phyloP scores from a whole-genome alignment of 805 yeast species.

The Candida coquimbonensis region DNA sequence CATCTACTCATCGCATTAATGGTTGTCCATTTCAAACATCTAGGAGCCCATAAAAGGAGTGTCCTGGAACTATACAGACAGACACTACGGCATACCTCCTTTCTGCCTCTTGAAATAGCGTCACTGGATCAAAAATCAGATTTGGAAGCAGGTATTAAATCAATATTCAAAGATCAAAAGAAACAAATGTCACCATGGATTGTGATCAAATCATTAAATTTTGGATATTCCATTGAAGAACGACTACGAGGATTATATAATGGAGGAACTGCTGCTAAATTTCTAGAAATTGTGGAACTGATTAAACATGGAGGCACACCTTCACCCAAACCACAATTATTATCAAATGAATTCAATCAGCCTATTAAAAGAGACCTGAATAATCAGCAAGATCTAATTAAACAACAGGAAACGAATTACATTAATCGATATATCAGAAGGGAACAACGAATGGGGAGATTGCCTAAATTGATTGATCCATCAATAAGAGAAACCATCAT shows the following conservation, averaged over 20 bases:
- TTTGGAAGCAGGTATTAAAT: neutral
- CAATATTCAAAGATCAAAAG: constrained; percentile 9
- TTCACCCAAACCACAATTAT: neutral
- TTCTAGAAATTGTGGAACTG: neutral
- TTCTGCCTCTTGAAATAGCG: constrained; percentile 1
- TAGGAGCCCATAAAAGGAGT: constrained; percentile 23
- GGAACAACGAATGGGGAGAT: constrained; percentile 8
- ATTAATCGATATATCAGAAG: constrained; percentile 10
- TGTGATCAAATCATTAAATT: constrained; percentile 3
- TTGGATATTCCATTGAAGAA: constrained; percentile 12
- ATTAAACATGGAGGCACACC: neutral
- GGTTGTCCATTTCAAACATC: constrained; percentile 26
- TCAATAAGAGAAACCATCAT: constrained; percentile 6
- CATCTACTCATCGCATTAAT: constrained; percentile 1
- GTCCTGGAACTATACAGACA: constrained; percentile 26
- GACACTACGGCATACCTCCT: constrained; percentile 22
- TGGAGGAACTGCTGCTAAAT: neutral
- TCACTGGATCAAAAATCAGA: neutral
- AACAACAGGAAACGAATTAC: constrained; percentile 12
- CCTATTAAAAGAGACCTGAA: constrained; percentile 14
- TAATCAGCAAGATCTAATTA: constrained; percentile 13
- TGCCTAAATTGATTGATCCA: constrained; percentile 17
- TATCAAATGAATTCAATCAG: constrained; percentile 6
- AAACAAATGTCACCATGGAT: constrained; percentile 16
- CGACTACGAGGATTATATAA: constrained; percentile 5